Percentiles rank a stretch among this genome's conserved stretches.
Conservation (phyloP, 164 flowering plant species). For the Vitis labrusca region DNA sequence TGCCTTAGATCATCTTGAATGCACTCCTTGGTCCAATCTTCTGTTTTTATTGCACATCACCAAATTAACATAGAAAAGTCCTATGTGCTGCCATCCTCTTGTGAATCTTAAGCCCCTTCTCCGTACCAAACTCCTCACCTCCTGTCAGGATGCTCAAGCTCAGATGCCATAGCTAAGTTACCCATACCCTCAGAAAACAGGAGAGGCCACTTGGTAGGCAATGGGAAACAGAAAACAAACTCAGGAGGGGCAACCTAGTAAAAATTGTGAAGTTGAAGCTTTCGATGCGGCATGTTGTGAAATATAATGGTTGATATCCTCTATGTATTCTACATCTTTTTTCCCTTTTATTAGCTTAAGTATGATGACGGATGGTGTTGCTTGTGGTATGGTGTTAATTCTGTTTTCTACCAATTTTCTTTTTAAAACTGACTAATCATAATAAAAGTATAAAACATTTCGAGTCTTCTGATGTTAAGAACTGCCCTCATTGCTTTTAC, state of each 20-base stretch:
- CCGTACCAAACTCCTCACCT: too few relatives aligned
- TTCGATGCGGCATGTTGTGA: not conserved
- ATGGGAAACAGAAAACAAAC: not conserved
- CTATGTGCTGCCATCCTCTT: too few relatives aligned
- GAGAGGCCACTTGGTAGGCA: not conserved
- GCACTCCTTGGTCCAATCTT: too few relatives aligned
- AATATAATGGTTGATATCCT: not conserved
- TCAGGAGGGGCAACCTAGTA: not conserved
- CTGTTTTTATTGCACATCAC: too few relatives aligned
- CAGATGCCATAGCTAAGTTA: not conserved
- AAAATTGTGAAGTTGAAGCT: not conserved
- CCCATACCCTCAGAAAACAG: not conserved
- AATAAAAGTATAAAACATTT: not conserved
- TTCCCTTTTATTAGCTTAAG: not conserved
- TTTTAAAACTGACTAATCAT: not conserved
- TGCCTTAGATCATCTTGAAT: too few relatives aligned
- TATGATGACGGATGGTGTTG: not conserved
- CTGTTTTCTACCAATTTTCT: not conserved
- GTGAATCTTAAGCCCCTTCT: too few relatives aligned
- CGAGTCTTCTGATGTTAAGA: not conserved
- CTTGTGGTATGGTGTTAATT: not conserved
- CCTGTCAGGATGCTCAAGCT: not conserved
- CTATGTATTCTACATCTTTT: not conserved
- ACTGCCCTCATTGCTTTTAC: constrained; percentile 8
- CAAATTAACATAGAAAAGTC: too few relatives aligned